Conservation (phyloP, 139 green algal genomes). For the Coelastrella sp. region DNA sequence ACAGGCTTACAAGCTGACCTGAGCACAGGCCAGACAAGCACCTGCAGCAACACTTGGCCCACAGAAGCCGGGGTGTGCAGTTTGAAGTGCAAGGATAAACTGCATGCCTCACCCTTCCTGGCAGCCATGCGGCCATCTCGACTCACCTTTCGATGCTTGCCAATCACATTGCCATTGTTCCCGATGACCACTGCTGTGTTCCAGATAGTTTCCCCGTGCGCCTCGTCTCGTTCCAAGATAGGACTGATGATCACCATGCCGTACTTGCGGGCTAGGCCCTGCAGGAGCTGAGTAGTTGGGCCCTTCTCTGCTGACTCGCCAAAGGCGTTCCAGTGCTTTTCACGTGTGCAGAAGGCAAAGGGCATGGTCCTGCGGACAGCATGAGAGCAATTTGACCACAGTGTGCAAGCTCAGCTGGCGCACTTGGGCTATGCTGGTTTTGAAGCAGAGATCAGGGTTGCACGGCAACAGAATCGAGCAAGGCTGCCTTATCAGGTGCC, state of each 20-base stretch:
- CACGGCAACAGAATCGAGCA: too few species aligned
- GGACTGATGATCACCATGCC: slow-evolving; percentile 93
- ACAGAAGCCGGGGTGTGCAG: too few species aligned
- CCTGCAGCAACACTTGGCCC: too few species aligned
- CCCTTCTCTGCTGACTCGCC: slow-evolving; percentile 87
- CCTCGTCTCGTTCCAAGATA: slow-evolving; percentile 91
- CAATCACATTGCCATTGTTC: slow-evolving; percentile 92
- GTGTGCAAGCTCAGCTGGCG: too few species aligned
- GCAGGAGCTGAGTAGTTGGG: slow-evolving; percentile 56
- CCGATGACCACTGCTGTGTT: slow-evolving; percentile 99
- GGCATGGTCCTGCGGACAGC: slow-evolving; percentile 80
- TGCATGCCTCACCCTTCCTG: neutral
- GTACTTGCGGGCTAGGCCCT: slow-evolving; percentile 67
- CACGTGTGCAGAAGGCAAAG: slow-evolving; percentile 97
- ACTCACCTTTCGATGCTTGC: slow-evolving; percentile 90
- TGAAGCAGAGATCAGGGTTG: too few species aligned
- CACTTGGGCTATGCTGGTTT: too few species aligned
- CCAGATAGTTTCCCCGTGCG: slow-evolving; percentile 93
- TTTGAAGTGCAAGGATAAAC: too few species aligned
- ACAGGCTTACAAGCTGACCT: too few species aligned
- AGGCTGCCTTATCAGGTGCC: too few species aligned
- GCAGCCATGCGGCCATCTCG: neutral
- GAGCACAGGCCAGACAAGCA: too few species aligned
- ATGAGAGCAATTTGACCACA: neutral
- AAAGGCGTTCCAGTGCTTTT: slow-evolving; percentile 96